Evolutionary conservation across 495 filamentous ascomycete species (phyloP).

Genomic region (Ascodesmis nigricans): DNA sequence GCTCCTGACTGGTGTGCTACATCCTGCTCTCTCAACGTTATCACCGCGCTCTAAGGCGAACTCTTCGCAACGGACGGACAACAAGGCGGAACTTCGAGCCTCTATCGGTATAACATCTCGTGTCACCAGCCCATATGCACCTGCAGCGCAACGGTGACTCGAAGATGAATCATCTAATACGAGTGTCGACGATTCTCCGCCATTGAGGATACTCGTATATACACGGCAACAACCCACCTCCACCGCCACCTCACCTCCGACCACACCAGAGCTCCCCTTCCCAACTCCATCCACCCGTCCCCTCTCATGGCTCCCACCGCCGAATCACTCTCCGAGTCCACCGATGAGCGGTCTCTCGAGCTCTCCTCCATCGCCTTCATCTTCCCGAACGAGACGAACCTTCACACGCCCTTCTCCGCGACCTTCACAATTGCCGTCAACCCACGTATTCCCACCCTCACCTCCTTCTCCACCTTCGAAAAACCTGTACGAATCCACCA

Average conservation of each 20-base stretch:
- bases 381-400: constrained; percentile 52
- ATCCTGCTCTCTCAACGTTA: too few relatives aligned
- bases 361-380: constrained; percentile 69
- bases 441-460: constrained; percentile 42
- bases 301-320: constrained; percentile 6
- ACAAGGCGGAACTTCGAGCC: too few relatives aligned
- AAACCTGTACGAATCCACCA: constrained; percentile 21
- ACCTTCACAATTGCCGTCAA: constrained; percentile 51
- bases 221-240: background rate
- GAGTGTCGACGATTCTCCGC: too few relatives aligned
- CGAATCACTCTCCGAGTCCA: constrained; percentile 10
- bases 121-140: too few relatives aligned
- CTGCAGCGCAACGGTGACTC: too few relatives aligned
- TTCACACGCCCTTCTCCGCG: constrained; percentile 38
- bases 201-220: too few relatives aligned
- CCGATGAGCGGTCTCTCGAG: constrained; percentile 41
- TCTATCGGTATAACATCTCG: too few relatives aligned
- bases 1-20: too few relatives aligned
- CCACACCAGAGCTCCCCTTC: too few relatives aligned
- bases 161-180: too few relatives aligned
- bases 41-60: too few relatives aligned
- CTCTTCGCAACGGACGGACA: too few relatives aligned
- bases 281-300: background rate
- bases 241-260: background rate
- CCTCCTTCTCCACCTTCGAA: constrained; percentile 32